These are phyloP conservation scores for Cercospora citrullina DNA, from an alignment of 2,329 filamentous ascomycete genomes.

Conservation along the genomic window DNA sequence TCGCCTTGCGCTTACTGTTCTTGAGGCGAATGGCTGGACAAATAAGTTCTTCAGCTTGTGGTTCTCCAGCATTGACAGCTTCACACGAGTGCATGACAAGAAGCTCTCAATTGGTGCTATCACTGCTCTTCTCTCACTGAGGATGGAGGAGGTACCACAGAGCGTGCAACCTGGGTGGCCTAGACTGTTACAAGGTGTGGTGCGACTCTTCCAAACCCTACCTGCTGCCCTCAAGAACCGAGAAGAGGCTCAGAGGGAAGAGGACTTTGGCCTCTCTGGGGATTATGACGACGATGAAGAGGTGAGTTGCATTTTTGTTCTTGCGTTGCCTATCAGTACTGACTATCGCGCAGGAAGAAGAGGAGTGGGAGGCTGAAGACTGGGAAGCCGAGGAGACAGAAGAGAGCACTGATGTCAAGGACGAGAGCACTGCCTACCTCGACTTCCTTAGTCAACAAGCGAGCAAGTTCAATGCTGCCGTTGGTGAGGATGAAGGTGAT, in stretches of 20 bases:
- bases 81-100: slow-evolving; percentile 95
- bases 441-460: slow-evolving; percentile 89
- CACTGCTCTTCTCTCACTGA: slow-evolving; percentile 76
- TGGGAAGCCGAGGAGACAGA: slow-evolving; percentile 65
- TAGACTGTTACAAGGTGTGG: slow-evolving; percentile 82
- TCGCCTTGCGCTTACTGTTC: slow-evolving; percentile 74
- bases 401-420: slow-evolving; percentile 69
- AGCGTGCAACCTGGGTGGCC: slow-evolving; percentile 97
- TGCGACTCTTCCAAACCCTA: slow-evolving; percentile 86
- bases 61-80: slow-evolving; percentile 94
- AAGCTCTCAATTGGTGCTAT: slow-evolving; percentile 97
- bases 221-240: slow-evolving; percentile 86
- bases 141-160: slow-evolving; percentile 77
- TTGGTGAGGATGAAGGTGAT: slow-evolving; percentile 65
- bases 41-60: slow-evolving; percentile 99
- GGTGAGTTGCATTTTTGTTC: slow-evolving; percentile 10
- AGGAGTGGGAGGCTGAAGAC: slow-evolving; percentile 75
- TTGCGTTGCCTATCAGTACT: slow-evolving; percentile 3
- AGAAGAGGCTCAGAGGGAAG: slow-evolving; percentile 81
- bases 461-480: slow-evolving; percentile 53
- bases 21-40: slow-evolving; percentile 92
- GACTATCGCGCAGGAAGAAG: slow-evolving; percentile 58
- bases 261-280: slow-evolving; percentile 77
- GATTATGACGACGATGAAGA: slow-evolving; percentile 76
- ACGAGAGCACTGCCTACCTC: slow-evolving; percentile 90